These are phyloP conservation scores for Pinguiococcus pyrenoidosus DNA, from an alignment of 108 stramenopile species.

Conservation along the genomic window DNA sequence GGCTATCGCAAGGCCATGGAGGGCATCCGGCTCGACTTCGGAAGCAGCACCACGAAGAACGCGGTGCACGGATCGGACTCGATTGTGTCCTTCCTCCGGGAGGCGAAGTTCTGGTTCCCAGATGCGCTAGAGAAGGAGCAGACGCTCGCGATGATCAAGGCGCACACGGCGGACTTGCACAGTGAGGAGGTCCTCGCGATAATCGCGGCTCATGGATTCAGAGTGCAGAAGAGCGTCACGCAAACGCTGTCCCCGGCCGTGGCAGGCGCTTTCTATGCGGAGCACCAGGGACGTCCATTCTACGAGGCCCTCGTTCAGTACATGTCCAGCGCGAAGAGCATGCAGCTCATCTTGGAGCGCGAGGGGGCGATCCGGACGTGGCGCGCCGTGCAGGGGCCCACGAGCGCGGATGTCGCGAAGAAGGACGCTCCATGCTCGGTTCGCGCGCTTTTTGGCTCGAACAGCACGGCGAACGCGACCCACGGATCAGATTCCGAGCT, in stretches of 20 bases:
- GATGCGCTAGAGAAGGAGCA: background rate
- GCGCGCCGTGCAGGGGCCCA: slow-evolving; percentile 22
- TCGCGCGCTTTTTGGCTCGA: slow-evolving; percentile 15
- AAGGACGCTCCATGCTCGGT: background rate
- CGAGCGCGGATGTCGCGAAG: slow-evolving; percentile 4
- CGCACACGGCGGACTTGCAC: slow-evolving; percentile 1
- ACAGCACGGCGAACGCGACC: slow-evolving; percentile 10
- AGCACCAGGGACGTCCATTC: too few species aligned
- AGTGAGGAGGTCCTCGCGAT: background rate
- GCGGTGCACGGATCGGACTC: slow-evolving; percentile 15
- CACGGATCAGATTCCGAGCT: slow-evolving; percentile 13
- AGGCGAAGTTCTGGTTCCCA: slow-evolving; percentile 3
- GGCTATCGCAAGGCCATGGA: background rate
- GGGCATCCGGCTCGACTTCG: slow-evolving; percentile 6
- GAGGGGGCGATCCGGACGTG: too few species aligned
- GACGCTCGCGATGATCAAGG: slow-evolving; percentile 23
- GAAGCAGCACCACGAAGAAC: slow-evolving; percentile 5
- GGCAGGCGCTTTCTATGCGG: too few species aligned
- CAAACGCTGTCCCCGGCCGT: too few species aligned
- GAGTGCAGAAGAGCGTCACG: too few species aligned
- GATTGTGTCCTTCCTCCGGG: background rate
- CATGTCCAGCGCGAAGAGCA: too few species aligned
- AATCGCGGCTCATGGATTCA: slow-evolving; percentile 4
- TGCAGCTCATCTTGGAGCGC: too few species aligned
- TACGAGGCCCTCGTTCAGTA: too few species aligned